A percentile compares a stretch with the other conserved stretches of the same genome.
Conservation (phyloP, 2,329 filamentous ascomycete genomes). For the Gaeumannomyces sp. region DNA sequence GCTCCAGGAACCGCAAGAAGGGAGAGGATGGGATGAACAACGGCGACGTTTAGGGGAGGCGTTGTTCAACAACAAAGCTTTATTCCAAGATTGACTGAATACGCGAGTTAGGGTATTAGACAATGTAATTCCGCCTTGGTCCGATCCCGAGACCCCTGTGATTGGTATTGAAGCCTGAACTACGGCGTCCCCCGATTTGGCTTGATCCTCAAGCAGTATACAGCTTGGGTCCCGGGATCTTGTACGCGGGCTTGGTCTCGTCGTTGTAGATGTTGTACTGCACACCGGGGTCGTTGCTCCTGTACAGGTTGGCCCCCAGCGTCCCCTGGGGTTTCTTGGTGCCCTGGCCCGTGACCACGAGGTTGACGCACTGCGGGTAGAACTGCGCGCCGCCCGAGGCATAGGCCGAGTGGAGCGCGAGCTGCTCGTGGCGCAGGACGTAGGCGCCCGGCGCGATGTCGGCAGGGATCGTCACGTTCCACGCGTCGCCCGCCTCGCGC, state of each 20-base stretch:
- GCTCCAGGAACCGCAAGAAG: neutral
- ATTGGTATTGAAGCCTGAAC: no score
- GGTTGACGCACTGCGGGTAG: slow-evolving; percentile 25
- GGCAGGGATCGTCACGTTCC: slow-evolving; percentile 24
- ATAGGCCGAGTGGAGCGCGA: slow-evolving; percentile 35
- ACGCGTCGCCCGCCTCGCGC: slow-evolving; percentile 43
- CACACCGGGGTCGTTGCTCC: slow-evolving; percentile 33
- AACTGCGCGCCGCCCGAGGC: slow-evolving; percentile 21
- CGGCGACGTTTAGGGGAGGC: no score
- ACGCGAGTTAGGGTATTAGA: no score
- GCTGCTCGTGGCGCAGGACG: slow-evolving; percentile 36
- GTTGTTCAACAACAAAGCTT: no score
- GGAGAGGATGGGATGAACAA: no score
- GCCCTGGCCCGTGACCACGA: slow-evolving; percentile 20
- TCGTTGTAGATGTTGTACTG: slow-evolving; percentile 33
- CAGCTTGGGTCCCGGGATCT: slow-evolving; percentile 4
- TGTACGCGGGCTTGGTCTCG: neutral
- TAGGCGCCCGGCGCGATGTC: slow-evolving; percentile 24
- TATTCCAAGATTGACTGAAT: no score
- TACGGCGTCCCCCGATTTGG: no score
- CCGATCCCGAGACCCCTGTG: no score
- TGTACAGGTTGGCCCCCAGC: slow-evolving; percentile 25
- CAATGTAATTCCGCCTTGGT: no score
- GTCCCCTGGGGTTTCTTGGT: slow-evolving; percentile 13
- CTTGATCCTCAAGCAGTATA: no score